Conservation (phyloP, 2,329 filamentous ascomycete genomes). For the Leptographium lundbergii region DNA sequence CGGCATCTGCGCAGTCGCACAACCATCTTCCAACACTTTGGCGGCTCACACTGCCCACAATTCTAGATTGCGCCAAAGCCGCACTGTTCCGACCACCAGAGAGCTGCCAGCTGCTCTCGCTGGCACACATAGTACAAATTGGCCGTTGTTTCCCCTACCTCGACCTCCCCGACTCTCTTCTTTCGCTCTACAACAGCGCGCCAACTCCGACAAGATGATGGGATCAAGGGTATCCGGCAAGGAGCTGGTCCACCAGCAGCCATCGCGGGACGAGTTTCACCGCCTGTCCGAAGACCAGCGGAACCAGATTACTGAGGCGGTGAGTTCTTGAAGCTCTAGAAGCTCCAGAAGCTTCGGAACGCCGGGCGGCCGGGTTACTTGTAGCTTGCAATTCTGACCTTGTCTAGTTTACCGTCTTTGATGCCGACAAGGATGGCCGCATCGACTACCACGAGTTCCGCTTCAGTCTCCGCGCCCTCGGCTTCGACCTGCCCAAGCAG, state of each 20-base stretch:
- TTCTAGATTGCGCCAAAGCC: neutral
- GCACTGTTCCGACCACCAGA: neutral
- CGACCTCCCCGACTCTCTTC: neutral
- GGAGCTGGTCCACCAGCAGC: conserved; percentile 16
- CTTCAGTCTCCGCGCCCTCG: conserved; percentile 88
- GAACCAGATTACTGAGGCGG: conserved; percentile 88
- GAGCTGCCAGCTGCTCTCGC: neutral
- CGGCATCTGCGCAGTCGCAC: neutral
- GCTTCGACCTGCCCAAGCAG: conserved; percentile 79
- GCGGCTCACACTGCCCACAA: neutral
- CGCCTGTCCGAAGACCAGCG: conserved; percentile 72
- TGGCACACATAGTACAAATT: neutral
- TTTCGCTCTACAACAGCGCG: neutral
- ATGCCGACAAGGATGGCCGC: conserved; percentile 85
- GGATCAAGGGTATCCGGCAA: conserved; percentile 12
- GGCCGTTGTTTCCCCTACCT: neutral
- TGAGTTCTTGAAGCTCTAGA: conserved; percentile 26
- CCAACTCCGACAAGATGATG: conserved; percentile 11
- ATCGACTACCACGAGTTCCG: conserved; percentile 98
- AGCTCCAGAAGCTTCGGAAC: neutral
- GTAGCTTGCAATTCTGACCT: neutral
- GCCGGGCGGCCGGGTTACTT: neutral
- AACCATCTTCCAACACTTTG: neutral
- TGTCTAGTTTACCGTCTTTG: conserved; percentile 77
- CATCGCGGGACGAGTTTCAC: conserved; percentile 22